These are phyloP conservation scores for Staphylotrichum longicolle DNA, from an alignment of 495 filamentous ascomycete genomes.

Conservation along the genomic window DNA sequence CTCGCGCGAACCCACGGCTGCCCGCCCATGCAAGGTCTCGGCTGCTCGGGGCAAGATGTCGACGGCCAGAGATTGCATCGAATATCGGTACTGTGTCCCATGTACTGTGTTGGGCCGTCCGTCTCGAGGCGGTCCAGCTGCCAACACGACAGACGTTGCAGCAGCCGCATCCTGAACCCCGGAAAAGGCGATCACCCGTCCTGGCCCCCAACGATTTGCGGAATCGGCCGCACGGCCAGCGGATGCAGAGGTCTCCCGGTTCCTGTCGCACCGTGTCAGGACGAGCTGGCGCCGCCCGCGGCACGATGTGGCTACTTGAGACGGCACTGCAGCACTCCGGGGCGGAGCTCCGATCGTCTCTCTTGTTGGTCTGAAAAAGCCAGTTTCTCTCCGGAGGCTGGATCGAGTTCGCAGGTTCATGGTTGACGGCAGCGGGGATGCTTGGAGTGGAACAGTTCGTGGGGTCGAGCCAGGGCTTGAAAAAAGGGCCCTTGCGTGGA, in stretches of 20 bases:
- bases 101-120: too few species aligned
- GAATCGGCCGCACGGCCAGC: too few species aligned
- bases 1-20: too few species aligned
- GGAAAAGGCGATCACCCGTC: conserved; percentile 8
- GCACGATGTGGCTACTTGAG: background rate
- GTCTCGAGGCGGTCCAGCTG: too few species aligned
- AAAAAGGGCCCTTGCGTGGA: background rate
- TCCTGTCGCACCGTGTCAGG: too few species aligned
- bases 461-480: conserved; percentile 1
- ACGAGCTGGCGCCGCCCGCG: too few species aligned
- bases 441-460: background rate
- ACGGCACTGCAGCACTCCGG: conserved; percentile 9
- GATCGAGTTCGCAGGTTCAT: background rate
- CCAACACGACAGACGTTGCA: background rate
- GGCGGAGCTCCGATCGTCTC: background rate
- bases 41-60: too few species aligned
- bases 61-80: too few species aligned
- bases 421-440: background rate
- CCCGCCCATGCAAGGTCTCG: too few species aligned
- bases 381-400: background rate
- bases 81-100: too few species aligned
- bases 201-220: background rate
- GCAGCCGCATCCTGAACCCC: conserved; percentile 11
- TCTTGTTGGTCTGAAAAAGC: too few species aligned
- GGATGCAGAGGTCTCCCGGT: too few species aligned